A percentile compares a stretch with the other conserved stretches of the same genome.
Conservation (phyloP, 2,329 filamentous ascomycete genomes). For the Leptographium procerum region DNA sequence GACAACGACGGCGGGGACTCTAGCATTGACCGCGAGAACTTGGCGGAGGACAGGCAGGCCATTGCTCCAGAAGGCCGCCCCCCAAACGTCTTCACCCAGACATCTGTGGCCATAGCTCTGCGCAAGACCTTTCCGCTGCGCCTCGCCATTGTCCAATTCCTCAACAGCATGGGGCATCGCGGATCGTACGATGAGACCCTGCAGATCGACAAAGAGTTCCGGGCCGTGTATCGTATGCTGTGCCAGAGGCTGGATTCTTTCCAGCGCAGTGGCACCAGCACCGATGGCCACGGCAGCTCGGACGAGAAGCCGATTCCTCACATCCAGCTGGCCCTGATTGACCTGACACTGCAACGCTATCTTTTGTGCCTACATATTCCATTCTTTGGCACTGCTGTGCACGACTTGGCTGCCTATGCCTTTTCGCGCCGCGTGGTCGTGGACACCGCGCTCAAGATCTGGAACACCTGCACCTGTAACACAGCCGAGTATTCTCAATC, state of each 20-base stretch:
- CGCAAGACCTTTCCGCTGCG: conserved; percentile 30
- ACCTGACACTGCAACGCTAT: conserved; percentile 31
- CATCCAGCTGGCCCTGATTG: conserved; percentile 29
- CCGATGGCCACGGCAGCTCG: neutral
- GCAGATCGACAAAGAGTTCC: conserved; percentile 31
- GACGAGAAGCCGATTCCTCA: conserved; percentile 1
- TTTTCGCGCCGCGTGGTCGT: conserved; percentile 40
- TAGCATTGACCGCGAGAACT: neutral
- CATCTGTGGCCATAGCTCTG: conserved; percentile 36
- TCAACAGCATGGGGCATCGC: conserved; percentile 33
- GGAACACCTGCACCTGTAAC: conserved; percentile 13
- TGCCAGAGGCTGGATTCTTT: conserved; percentile 15
- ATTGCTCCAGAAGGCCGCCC: neutral
- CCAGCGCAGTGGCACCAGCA: neutral
- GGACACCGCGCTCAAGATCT: conserved; percentile 23
- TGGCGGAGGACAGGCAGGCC: neutral
- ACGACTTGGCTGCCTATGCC: conserved; percentile 34
- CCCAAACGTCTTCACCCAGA: conserved; percentile 26
- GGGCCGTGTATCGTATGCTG: conserved; percentile 27
- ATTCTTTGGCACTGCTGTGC: conserved; percentile 28
- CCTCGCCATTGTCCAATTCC: conserved; percentile 29
- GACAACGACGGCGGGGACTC: no score
- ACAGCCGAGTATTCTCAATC: neutral
- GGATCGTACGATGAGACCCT: conserved; percentile 36
- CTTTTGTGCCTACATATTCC: conserved; percentile 43